phyloP scores from a whole-genome alignment of 768 basidiomycete species.

The Mycena crocata region DNA sequence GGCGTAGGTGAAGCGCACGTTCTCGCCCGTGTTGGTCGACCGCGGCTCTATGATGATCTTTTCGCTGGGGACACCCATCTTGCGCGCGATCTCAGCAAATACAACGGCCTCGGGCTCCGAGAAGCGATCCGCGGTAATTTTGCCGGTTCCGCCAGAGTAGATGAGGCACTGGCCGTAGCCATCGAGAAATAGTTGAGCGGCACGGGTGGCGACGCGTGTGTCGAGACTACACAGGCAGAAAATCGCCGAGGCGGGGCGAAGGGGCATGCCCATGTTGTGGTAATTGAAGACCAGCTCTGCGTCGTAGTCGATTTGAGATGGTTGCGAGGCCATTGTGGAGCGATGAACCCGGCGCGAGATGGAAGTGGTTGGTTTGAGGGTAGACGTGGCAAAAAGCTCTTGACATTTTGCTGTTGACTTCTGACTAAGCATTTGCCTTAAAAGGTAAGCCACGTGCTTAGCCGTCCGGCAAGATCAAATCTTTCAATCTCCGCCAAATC shows the following conservation, averaged over 20 bases:
- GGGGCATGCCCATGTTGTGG: slow-evolving; percentile 27
- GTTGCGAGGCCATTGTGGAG: too few relatives aligned
- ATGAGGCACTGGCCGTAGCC: slow-evolving; percentile 27
- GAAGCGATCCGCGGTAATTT: slow-evolving; percentile 25
- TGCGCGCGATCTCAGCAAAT: slow-evolving; percentile 29
- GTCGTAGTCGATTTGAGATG: slow-evolving; percentile 27
- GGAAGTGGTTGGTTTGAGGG: too few relatives aligned
- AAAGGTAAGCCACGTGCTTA: too few relatives aligned
- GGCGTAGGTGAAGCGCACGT: slow-evolving; percentile 29
- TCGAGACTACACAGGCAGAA: slow-evolving; percentile 34
- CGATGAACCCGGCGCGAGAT: too few relatives aligned
- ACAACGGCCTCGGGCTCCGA: slow-evolving; percentile 19
- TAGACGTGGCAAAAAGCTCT: too few relatives aligned
- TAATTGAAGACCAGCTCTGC: slow-evolving; percentile 31
- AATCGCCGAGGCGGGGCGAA: slow-evolving; percentile 18
- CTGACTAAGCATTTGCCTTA: too few relatives aligned
- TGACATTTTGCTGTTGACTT: too few relatives aligned
- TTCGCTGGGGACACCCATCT: slow-evolving; percentile 22
- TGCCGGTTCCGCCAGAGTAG: slow-evolving; percentile 26
- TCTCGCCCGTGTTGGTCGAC: slow-evolving; percentile 34
- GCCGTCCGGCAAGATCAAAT: too few relatives aligned
- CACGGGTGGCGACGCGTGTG: slow-evolving; percentile 28
- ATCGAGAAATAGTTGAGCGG: slow-evolving; percentile 28
- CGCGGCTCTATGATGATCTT: slow-evolving; percentile 28
- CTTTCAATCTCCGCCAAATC: too few relatives aligned